Evolutionary conservation across 108 stramenopile genomes (phyloP).

Genomic region (Epithemia pelagica): DNA sequence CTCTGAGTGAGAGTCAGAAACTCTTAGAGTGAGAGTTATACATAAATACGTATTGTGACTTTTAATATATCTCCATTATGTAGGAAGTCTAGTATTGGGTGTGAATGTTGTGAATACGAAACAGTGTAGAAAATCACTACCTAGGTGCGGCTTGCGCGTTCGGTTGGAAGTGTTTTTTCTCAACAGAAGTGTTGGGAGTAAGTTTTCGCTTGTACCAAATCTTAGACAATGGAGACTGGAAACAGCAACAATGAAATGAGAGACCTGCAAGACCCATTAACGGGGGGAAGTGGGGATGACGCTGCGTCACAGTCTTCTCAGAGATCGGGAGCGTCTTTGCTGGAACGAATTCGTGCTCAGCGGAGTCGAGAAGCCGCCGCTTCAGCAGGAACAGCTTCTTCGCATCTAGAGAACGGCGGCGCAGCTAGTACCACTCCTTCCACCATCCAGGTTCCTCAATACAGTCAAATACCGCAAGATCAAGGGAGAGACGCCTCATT

Average conservation of each 20-base stretch:
- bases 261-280: neutral
- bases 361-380: constrained; percentile 21
- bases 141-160: too few species aligned
- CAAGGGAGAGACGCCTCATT: neutral
- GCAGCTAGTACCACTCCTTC: constrained; percentile 11
- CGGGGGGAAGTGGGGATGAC: constrained; percentile 5
- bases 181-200: too few species aligned
- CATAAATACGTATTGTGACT: too few species aligned
- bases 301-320: constrained; percentile 8
- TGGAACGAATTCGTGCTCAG: constrained; percentile 36
- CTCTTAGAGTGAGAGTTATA: too few species aligned
- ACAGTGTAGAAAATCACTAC: too few species aligned
- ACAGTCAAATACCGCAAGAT: neutral
- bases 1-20: too few species aligned
- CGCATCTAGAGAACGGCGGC: constrained; percentile 4
- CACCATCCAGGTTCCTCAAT: constrained; percentile 12
- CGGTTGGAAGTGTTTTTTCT: too few species aligned
- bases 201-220: too few species aligned
- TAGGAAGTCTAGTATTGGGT: too few species aligned
- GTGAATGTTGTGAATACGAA: too few species aligned
- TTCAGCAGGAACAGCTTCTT: neutral
- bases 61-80: too few species aligned
- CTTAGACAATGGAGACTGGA: neutral
- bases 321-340: constrained; percentile 18
- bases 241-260: constrained; percentile 1